Evolutionary conservation across 768 basidiomycete genomes (phyloP), one percentile per base, ranked within the genome.

Genomic region (Collybiopsis luxurians): DNA sequence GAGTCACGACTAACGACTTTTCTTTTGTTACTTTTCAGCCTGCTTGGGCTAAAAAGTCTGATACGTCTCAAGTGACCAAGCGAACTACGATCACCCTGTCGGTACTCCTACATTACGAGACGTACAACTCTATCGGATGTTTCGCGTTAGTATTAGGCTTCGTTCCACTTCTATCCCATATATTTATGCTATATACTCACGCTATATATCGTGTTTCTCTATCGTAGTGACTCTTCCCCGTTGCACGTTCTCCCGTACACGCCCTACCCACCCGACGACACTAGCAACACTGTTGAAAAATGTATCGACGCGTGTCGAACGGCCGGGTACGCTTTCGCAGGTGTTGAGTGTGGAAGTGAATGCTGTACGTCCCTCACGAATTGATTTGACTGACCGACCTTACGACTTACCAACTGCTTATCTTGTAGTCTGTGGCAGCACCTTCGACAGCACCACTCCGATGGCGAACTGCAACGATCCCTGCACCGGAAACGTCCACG

Each of bases 301-400:
- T 66, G 65, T 39, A 56, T 66, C 36, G 63, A 61, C 51, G 15
- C 53, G 5, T 66, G 65, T 47, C 45, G 31, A 28, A 53, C 56
- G 24, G 34, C 30, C 13, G 61, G 60, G 26, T 66, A 55, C 36
- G 39, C 52, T 4, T 59, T 66, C 13, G 65, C 51, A 15, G 65
- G 63, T 4, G 40, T 66, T 15, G 65, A 66, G 27, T 66, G 58
- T 39, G 63, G 61, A 1, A 46, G 49, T 12, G 64, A 66, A 58
- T 66, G 66, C 27, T 65, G 66, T 65, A 17, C 24, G 66, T 61
- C 17, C 30, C 23, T 42, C 19, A 6, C 19, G 6, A 15, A 31
- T 54, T 30, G 9, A 42, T 36, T 43, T 23, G 11, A 57, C 57
- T 7, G n/a, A n/a, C 42, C 23, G n/a, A 12, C 46, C 23, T 47